phyloP scores from a whole-genome alignment of 495 filamentous ascomycete species.

The Trichoderma virens region DNA sequence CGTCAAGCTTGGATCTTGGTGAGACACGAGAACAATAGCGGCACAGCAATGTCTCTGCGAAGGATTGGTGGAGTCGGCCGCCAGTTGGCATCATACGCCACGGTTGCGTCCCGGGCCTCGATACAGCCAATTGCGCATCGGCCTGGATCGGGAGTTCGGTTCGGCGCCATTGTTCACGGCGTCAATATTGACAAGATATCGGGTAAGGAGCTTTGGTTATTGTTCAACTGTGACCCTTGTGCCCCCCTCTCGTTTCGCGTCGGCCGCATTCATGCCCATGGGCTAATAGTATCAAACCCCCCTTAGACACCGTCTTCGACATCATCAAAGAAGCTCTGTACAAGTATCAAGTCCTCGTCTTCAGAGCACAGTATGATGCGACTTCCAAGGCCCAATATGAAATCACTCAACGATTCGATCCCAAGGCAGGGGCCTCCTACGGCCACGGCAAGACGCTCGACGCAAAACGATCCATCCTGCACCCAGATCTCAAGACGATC shows the following conservation, averaged over 20 bases:
- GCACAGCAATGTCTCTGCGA: not conserved
- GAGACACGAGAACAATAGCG: not conserved
- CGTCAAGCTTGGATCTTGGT: no score
- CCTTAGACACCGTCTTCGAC: slow-evolving; percentile 49
- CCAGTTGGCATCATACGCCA: slow-evolving; percentile 13
- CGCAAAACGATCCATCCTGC: slow-evolving; percentile 58
- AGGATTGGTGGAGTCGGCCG: not conserved
- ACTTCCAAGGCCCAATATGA: slow-evolving; percentile 63
- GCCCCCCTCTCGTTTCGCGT: not conserved
- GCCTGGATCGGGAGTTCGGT: slow-evolving; percentile 45
- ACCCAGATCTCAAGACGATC: slow-evolving; percentile 70
- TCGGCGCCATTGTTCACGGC: slow-evolving; percentile 49
- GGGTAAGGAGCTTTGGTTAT: slow-evolving; percentile 34
- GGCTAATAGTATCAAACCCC: slow-evolving; percentile 26
- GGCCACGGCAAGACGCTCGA: slow-evolving; percentile 67
- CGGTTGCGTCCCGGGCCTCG: slow-evolving; percentile 18
- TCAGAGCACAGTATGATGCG: slow-evolving; percentile 56
- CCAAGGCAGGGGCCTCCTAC: slow-evolving; percentile 47
- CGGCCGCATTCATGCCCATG: not conserved
- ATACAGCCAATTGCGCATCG: slow-evolving; percentile 32
- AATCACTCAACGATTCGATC: slow-evolving; percentile 63
- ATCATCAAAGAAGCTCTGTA: slow-evolving; percentile 54
- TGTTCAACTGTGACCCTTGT: no score
- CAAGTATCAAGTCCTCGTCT: slow-evolving; percentile 54
- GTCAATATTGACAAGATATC: slow-evolving; percentile 52